phyloP scores from a whole-genome alignment of 2,329 filamentous ascomycete genomes.

The Polytolypa hystricis region DNA sequence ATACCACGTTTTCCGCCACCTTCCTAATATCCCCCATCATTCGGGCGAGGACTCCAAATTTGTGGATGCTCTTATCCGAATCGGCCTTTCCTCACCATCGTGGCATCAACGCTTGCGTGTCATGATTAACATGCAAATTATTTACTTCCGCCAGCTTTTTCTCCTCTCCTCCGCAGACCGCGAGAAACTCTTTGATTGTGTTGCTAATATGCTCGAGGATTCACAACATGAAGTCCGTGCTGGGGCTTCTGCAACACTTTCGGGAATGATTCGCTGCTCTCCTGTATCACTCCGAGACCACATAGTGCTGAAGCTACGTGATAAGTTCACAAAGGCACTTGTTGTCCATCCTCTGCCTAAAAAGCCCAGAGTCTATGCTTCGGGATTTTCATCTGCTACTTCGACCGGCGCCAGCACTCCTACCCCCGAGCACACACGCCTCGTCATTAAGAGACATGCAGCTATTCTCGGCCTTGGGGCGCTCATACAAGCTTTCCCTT shows the following conservation, averaged over 20 bases:
- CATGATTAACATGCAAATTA: conserved; percentile 95
- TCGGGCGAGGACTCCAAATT: conserved; percentile 75
- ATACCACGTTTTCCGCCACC: conserved; percentile 91
- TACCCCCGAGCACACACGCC: conserved; percentile 50
- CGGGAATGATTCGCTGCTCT: conserved; percentile 96
- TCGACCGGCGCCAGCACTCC: conserved; percentile 38
- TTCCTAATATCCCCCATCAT: conserved; percentile 89
- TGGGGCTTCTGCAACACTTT: conserved; percentile 82
- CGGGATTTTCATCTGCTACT: conserved; percentile 29
- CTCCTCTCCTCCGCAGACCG: conserved; percentile 65
- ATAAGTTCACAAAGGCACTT: conserved; percentile 69
- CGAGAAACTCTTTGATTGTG: conserved; percentile 72
- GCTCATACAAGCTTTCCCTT: conserved; percentile 90
- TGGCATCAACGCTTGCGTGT: conserved; percentile 95
- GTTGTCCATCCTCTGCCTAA: conserved; percentile 78
- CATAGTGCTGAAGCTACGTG: conserved; percentile 64
- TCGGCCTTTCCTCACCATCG: conserved; percentile 70
- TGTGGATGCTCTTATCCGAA: conserved; percentile 73
- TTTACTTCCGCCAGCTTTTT: conserved; percentile 95
- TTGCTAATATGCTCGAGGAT: conserved; percentile 92
- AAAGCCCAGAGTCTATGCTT: conserved; percentile 30
- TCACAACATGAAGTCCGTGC: conserved; percentile 86
- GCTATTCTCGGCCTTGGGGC: conserved; percentile 86
- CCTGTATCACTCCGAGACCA: conserved; percentile 66
- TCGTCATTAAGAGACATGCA: conserved; percentile 74